These are phyloP conservation scores for Bocquillonia castaneifolia DNA, from an alignment of 441 rosid species.

Conservation along the genomic window DNA sequence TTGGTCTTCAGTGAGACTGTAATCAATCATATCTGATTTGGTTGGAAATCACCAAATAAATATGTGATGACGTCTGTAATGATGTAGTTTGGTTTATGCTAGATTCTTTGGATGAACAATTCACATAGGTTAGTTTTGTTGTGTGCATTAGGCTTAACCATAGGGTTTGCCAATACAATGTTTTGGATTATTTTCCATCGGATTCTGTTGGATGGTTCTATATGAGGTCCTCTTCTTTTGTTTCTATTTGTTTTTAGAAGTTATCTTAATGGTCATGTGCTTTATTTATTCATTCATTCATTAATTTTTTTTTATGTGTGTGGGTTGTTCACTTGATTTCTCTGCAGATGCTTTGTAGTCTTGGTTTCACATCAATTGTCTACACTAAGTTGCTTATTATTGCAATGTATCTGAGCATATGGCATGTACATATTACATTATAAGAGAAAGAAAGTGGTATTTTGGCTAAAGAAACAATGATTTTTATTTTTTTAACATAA, in stretches of 20 bases:
- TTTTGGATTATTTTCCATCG: neutral
- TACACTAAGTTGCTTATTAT: too few relatives aligned
- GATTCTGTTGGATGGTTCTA: constrained; percentile 9
- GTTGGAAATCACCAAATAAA: constrained; percentile 8
- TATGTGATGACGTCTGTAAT: constrained; percentile 10
- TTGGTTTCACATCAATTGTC: too few relatives aligned
- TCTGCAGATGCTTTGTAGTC: too few relatives aligned
- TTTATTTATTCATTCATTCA: too few relatives aligned
- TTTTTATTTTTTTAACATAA: too few relatives aligned
- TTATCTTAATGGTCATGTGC: neutral
- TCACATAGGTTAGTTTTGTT: constrained; percentile 7
- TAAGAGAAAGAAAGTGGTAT: too few relatives aligned
- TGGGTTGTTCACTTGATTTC: too few relatives aligned
- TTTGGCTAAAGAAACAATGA: too few relatives aligned
- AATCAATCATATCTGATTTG: constrained; percentile 12
- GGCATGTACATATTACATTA: too few relatives aligned
- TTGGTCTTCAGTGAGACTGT: constrained; percentile 1
- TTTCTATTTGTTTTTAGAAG: neutral
- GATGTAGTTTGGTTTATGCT: constrained; percentile 21
- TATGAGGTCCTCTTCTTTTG: neutral
- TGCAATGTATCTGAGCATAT: too few relatives aligned
- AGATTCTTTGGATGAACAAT: constrained; percentile 17
- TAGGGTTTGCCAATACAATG: constrained; percentile 13
- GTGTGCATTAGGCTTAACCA: constrained; percentile 21
- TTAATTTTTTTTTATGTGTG: too few relatives aligned